phyloP scores from a whole-genome alignment of 768 basidiomycete species.

The Trametes cinnabarina region DNA sequence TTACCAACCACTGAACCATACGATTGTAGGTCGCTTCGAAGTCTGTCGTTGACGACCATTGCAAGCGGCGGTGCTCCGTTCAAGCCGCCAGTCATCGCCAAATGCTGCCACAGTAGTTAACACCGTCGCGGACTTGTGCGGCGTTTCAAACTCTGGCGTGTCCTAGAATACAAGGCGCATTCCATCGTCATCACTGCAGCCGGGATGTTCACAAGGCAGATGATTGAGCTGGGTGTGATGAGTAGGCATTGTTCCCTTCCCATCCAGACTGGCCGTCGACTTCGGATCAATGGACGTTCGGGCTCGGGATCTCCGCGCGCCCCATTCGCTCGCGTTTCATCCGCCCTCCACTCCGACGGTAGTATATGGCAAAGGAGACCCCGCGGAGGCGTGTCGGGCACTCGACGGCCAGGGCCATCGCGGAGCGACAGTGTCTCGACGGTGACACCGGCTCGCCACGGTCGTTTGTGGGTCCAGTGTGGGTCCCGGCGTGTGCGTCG shows the following conservation, averaged over 20 bases:
- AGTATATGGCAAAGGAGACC: neutral
- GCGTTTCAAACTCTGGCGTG: too few relatives aligned
- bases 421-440: neutral
- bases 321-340: neutral
- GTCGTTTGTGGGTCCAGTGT: neutral
- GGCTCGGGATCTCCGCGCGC: neutral
- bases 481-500: neutral
- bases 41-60: neutral
- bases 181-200: neutral
- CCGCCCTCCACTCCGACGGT: neutral
- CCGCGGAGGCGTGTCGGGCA: neutral
- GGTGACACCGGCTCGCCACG: neutral
- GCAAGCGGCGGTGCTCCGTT: neutral
- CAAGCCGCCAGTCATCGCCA: neutral
- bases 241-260: neutral
- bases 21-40: neutral
- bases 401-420: neutral
- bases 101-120: too few relatives aligned
- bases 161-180: neutral
- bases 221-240: neutral
- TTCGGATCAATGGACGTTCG: neutral
- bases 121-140: too few relatives aligned
- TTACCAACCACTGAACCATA: neutral
- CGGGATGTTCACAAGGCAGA: neutral
- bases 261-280: neutral